These are phyloP conservation scores for Mucor indicus DNA, from an alignment of 371 early-diverging fungal genomes.

Conservation along the genomic window DNA sequence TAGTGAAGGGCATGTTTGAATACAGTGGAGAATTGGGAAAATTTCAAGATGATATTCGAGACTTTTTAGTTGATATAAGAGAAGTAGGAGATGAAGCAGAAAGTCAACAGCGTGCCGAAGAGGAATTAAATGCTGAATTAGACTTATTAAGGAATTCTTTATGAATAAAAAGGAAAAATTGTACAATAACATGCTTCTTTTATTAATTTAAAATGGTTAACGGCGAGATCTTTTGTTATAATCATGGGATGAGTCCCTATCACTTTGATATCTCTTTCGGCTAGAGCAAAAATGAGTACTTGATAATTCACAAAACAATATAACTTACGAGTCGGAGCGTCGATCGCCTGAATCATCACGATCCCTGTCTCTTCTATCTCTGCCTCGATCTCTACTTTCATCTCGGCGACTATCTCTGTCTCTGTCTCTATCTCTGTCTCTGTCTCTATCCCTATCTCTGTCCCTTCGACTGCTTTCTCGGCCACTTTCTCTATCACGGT, in stretches of 20 bases:
- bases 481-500: conserved; percentile 2
- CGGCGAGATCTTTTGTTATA: conserved; percentile 19
- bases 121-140: conserved; percentile 25
- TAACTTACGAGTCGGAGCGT: conserved; percentile 24
- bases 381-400: background rate
- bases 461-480: conserved; percentile 1
- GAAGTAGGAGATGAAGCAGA: conserved; percentile 18
- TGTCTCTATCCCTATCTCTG: background rate
- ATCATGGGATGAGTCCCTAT: conserved; percentile 17
- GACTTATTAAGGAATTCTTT: conserved; percentile 15
- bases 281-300: conserved; percentile 2
- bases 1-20: conserved; percentile 85
- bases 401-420: conserved; percentile 1
- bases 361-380: conserved; percentile 8
- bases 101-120: conserved; percentile 13
- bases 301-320: background rate
- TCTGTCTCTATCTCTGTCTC: conserved; percentile 8
- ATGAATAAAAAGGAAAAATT: no score
- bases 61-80: conserved; percentile 79
- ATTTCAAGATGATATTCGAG: conserved; percentile 88
- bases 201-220: background rate
- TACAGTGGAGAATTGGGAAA: conserved; percentile 70
- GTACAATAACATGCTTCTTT: no score
- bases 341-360: conserved; percentile 15
- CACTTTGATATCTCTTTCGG: conserved; percentile 17